phyloP scores from a whole-genome alignment of 2,329 filamentous ascomycete species.

The Hypomyces rosellus region DNA sequence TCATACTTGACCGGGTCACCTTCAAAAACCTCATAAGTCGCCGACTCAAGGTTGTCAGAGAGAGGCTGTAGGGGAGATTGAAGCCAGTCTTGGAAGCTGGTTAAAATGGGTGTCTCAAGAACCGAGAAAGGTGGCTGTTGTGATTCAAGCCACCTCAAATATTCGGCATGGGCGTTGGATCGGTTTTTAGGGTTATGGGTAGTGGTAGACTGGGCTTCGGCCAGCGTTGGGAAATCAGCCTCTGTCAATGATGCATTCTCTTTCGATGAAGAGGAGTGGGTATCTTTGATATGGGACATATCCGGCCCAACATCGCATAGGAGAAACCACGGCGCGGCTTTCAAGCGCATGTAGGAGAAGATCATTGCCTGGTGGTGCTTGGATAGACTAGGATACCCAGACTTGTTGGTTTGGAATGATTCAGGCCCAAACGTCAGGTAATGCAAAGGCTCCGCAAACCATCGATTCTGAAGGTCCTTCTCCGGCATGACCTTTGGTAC shows the following conservation, averaged over 20 bases:
- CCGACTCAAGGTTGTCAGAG: constrained; percentile 92
- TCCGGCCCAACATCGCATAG: constrained; percentile 56
- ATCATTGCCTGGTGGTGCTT: constrained; percentile 57
- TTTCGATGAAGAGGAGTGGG: constrained; percentile 19
- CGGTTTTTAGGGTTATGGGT: constrained; percentile 24
- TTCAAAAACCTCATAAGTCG: constrained; percentile 98
- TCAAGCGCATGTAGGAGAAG: constrained; percentile 57
- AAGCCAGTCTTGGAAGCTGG: constrained; percentile 80
- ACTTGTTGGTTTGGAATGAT: constrained; percentile 54
- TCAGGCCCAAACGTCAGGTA: constrained; percentile 49
- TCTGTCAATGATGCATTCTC: constrained; percentile 31
- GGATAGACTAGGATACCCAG: constrained; percentile 55
- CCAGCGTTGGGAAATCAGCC: constrained; percentile 61
- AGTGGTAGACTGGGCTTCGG: constrained; percentile 50
- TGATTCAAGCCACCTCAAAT: constrained; percentile 76
- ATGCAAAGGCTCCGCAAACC: constrained; percentile 64
- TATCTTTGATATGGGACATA: constrained; percentile 24
- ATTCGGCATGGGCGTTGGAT: constrained; percentile 56
- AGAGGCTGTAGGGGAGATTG: constrained; percentile 92
- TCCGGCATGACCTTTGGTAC: constrained; percentile 55
- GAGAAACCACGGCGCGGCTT: constrained; percentile 55
- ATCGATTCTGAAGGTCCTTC: constrained; percentile 55
- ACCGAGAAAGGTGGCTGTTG: constrained; percentile 61
- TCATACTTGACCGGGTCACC: constrained; percentile 97
- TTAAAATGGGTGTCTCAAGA: constrained; percentile 46